phyloP scores from a whole-genome alignment of 139 green algal species.

The Closterium sp. region DNA sequence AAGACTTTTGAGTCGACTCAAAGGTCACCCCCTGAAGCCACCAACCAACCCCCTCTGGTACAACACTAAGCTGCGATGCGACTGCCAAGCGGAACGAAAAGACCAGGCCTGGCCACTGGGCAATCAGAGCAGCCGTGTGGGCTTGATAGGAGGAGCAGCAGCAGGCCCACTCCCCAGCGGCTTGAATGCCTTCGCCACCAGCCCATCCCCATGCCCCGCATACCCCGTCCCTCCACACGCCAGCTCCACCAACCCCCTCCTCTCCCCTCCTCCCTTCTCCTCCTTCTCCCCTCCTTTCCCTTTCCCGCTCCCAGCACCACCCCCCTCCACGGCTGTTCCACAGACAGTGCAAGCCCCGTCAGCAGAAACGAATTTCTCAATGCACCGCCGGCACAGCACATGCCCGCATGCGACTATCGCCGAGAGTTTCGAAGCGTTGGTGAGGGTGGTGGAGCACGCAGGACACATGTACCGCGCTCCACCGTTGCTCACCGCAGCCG shows the following conservation, averaged over 20 bases:
- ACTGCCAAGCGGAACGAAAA: too few species aligned
- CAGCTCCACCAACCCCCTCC: slow-evolving; percentile 36
- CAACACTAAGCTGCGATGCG: too few species aligned
- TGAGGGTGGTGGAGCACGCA: slow-evolving; percentile 37
- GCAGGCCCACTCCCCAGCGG: background rate
- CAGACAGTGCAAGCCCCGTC: slow-evolving; percentile 37
- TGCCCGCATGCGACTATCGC: slow-evolving; percentile 43
- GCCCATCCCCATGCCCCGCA: slow-evolving; percentile 31
- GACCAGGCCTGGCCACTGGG: background rate
- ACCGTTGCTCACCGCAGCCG: background rate
- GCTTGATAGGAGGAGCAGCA: background rate
- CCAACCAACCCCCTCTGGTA: too few species aligned
- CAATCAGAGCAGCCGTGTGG: background rate
- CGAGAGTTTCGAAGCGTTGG: slow-evolving; percentile 31
- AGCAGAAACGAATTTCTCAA: slow-evolving; percentile 33
- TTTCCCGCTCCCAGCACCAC: slow-evolving; percentile 27
- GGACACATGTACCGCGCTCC: slow-evolving; percentile 32
- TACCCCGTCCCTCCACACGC: slow-evolving; percentile 48
- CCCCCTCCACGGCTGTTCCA: background rate
- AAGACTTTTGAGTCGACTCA: background rate
- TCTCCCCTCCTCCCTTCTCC: too few species aligned
- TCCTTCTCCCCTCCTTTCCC: too few species aligned
- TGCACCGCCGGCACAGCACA: slow-evolving; percentile 44
- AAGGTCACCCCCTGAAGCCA: too few species aligned
- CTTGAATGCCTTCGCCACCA: slow-evolving; percentile 35